A percentile compares a stretch with the other conserved stretches of the same genome.
These are phyloP conservation scores for Suillus clintonianus DNA, from an alignment of 768 basidiomycete species.

Conservation along the genomic window DNA sequence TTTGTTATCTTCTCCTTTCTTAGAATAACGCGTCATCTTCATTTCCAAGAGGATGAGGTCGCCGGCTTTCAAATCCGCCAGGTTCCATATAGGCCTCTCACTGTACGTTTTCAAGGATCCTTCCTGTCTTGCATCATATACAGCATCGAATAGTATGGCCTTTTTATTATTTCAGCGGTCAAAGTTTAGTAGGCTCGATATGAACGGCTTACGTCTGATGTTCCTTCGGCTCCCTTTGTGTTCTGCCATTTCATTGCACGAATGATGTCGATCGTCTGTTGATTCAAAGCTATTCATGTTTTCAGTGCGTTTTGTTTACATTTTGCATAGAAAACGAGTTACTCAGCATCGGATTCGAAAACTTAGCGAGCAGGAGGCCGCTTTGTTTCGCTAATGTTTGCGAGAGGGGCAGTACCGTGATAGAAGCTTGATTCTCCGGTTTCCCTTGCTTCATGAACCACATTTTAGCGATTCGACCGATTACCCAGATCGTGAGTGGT, in stretches of 20 bases:
- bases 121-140: not conserved
- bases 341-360: not conserved
- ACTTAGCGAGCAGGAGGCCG: not conserved
- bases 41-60: constrained; percentile 5
- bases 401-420: not conserved
- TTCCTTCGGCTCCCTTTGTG: too few species aligned
- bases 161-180: too few species aligned
- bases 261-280: not conserved
- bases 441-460: not conserved
- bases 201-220: too few species aligned
- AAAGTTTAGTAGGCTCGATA: too few species aligned
- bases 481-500: not conserved
- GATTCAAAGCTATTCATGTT: not conserved
- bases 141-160: not conserved
- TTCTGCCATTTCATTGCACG: too few species aligned
- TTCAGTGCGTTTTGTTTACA: not conserved
- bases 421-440: not conserved
- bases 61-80: not conserved
- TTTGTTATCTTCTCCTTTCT: too few species aligned
- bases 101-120: not conserved
- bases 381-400: not conserved
- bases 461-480: not conserved
- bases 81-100: not conserved
- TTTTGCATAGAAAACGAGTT: not conserved
- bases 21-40: too few species aligned